Conservation (phyloP, 805 yeast genomes). For the Teunomyces barrocoloradensis region DNA sequence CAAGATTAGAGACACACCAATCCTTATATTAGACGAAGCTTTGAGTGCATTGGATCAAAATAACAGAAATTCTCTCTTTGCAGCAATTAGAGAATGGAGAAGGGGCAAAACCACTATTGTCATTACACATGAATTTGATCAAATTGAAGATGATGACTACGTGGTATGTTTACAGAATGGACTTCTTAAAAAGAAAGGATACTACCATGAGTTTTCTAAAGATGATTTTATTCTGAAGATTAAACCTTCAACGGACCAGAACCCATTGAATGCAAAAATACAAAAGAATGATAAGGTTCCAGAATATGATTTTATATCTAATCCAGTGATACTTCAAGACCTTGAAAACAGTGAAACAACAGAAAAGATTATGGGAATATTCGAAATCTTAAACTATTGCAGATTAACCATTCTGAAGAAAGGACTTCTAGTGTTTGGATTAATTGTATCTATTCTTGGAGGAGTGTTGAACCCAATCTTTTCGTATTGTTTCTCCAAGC, state of each 20-base stretch:
- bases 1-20: slow-evolving; percentile 63
- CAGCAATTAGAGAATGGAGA: slow-evolving; percentile 59
- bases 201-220: slow-evolving; percentile 7
- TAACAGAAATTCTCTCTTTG: slow-evolving; percentile 45
- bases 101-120: slow-evolving; percentile 70
- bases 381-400: slow-evolving; percentile 25
- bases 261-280: neutral
- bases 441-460: slow-evolving; percentile 49
- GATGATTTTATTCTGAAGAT: neutral
- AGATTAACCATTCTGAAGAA: slow-evolving; percentile 17
- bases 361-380: slow-evolving; percentile 19
- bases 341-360: slow-evolving; percentile 14
- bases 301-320: slow-evolving; percentile 14
- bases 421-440: slow-evolving; percentile 45
- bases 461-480: slow-evolving; percentile 75
- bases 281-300: neutral
- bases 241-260: neutral
- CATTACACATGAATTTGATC: slow-evolving; percentile 72
- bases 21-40: slow-evolving; percentile 83
- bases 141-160: slow-evolving; percentile 55
- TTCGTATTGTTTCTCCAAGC: slow-evolving; percentile 70
- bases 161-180: slow-evolving; percentile 66
- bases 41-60: slow-evolving; percentile 72
- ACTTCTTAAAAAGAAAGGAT: slow-evolving; percentile 26
- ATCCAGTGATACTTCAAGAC: slow-evolving; percentile 23